phyloP scores from a whole-genome alignment of 78 protist genomes.

The Isochrysis galbana region DNA sequence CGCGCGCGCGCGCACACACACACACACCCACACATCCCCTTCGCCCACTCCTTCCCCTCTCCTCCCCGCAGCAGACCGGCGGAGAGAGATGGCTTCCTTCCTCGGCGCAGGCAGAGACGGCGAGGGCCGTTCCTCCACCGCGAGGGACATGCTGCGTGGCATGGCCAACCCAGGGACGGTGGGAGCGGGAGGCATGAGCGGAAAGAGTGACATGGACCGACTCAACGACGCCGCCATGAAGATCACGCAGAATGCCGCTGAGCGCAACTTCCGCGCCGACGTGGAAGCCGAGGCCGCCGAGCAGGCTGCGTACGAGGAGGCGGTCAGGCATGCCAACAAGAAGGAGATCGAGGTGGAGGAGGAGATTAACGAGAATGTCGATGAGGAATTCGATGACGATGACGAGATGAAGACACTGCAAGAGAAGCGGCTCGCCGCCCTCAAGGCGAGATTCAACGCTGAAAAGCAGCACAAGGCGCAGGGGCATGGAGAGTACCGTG shows the following conservation, averaged over 20 bases:
- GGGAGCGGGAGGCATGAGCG: background rate
- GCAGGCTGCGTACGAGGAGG: background rate
- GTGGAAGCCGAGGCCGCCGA: background rate
- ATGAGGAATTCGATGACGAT: background rate
- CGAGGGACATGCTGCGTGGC: background rate
- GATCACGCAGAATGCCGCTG: background rate
- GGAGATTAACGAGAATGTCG: background rate
- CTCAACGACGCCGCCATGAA: background rate
- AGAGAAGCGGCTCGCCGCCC: background rate
- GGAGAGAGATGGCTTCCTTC: background rate
- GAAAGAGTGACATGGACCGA: background rate
- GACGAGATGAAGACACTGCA: background rate
- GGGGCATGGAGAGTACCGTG: slow-evolving; percentile 66
- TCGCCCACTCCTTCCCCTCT: too few relatives aligned
- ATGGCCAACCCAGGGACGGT: background rate
- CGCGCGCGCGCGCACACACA: too few relatives aligned
- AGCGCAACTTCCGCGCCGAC: background rate
- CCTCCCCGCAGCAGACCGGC: too few relatives aligned
- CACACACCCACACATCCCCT: too few relatives aligned
- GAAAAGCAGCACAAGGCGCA: background rate
- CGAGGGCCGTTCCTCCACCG: background rate
- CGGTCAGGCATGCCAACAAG: background rate
- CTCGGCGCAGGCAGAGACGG: background rate
- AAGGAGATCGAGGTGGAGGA: background rate
- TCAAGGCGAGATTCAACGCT: background rate